A percentile compares a stretch with the other conserved stretches of the same genome.
Conservation (phyloP, 140 eudicot species). For the Bidens hawaiensis region DNA sequence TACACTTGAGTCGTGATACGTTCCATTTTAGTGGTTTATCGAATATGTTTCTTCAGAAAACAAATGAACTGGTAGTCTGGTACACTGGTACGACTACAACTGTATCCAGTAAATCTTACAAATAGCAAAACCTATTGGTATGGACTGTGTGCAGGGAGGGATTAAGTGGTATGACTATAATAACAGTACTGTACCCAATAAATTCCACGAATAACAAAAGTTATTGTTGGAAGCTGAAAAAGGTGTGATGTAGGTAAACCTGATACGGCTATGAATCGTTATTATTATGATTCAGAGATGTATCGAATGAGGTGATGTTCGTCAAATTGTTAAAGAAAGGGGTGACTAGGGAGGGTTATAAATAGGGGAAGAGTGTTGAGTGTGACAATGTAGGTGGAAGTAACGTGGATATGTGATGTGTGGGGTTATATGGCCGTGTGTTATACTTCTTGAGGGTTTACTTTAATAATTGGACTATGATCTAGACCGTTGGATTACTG, state of each 20-base stretch:
- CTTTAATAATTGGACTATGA: not conserved
- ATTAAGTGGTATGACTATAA: no score
- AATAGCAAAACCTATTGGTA: no score
- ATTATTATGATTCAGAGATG: not conserved
- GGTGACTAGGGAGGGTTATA: conserved; percentile 5
- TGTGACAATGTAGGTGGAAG: not conserved
- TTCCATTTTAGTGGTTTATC: conserved; percentile 29
- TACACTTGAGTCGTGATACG: conserved; percentile 41
- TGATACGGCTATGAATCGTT: not conserved
- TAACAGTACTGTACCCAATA: no score
- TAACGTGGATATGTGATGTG: not conserved
- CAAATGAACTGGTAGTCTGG: not conserved
- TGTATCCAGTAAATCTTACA: no score
- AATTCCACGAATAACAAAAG: no score
- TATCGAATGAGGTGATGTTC: not conserved
- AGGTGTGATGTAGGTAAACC: no score
- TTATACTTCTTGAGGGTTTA: no score
- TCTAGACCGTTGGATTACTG: conserved; percentile 17
- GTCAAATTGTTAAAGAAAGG: not conserved
- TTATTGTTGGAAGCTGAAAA: no score
- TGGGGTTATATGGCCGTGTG: not conserved
- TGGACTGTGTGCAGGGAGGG: no score
- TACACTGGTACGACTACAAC: no score
- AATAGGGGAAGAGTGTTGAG: not conserved
- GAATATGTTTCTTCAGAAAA: not conserved